Base-by-base conservation (phyloP, 1,284 basidiomycete species). In the Sanghuangporus baumii region DNA sequence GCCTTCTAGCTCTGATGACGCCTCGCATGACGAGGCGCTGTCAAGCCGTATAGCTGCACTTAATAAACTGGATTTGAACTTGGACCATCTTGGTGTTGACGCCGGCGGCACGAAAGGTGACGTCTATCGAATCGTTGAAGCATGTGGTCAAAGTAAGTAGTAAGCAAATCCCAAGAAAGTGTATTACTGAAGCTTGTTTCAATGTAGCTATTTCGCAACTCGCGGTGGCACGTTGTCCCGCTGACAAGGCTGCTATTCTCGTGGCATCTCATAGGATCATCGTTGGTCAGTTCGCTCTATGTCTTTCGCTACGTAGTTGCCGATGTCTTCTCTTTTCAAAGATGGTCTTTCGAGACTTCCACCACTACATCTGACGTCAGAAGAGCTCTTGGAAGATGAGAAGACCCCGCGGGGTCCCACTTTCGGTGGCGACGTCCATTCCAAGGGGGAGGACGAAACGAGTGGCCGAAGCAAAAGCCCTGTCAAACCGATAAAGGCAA, bases 21-120 rank as follows among this genome's bases (percentile, higher is more conserved):
- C 84, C 0, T 87, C 86, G 1, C 93, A 95, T 69, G 94, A 98
- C 70, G 92, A 93, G 69, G 89, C 93, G 0, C 77, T 98, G 3
- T 86, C 93, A 0, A 93, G 88, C 67, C 85, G 94, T 3, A 88
- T 98, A 23, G 92, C 93, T 9, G 95, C 94, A 0, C 79, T 98
- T 50, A 95, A 96, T 69, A 84, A 94, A 78, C 78, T 97, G 0
- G 95, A 97, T 70, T 77, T 98, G 0, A 83, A 85, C 1, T 78
- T 98, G 18, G 87, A 89, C 47, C 94, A 97, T 73, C 83, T 98
- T 0, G 96, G 95, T 5, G 81, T 98, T 4, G 76, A 91, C 71
- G 74, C 88, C 37, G 81, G 80, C n/a, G 74, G 76, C 0, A 75
- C 78, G 0, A 79, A 81, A 0, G 71, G 79, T 4, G 86, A 86